Percentiles rank a stretch among this genome's conserved stretches.
phyloP scores from a whole-genome alignment of 176 grass and related monocot genomes.

The Rhynchospora tenuis region DNA sequence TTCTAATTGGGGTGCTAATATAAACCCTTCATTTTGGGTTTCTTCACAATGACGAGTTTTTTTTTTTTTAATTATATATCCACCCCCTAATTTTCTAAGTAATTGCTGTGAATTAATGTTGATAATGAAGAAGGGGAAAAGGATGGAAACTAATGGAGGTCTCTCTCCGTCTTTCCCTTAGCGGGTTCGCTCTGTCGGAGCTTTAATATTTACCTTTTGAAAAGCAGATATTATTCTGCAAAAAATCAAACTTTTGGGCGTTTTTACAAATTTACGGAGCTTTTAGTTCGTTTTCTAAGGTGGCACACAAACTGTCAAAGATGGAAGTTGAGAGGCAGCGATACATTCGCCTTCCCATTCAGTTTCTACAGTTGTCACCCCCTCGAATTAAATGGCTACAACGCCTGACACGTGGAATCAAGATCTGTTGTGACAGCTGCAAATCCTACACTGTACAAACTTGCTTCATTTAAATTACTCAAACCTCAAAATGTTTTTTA shows the following conservation, averaged over 20 bases:
- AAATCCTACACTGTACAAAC: neutral
- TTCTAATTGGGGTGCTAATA: neutral
- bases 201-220: neutral
- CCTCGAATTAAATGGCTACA: conserved; percentile 1
- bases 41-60: neutral
- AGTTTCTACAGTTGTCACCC: neutral
- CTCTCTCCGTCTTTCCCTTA: conserved; percentile 15
- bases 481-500: too few species aligned
- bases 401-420: neutral
- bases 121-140: conserved; percentile 8
- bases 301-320: neutral
- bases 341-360: conserved; percentile 1
- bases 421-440: neutral
- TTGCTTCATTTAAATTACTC: neutral
- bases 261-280: neutral
- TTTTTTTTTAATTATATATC: neutral
- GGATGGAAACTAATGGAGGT: conserved; percentile 9
- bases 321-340: neutral
- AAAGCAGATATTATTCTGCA: neutral
- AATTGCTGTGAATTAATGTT: neutral
- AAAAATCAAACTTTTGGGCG: neutral
- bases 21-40: conserved; percentile 6
- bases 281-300: neutral
- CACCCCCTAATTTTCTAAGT: neutral
- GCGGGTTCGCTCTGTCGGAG: neutral